Percentiles rank a stretch among this genome's conserved stretches.
phyloP scores from a whole-genome alignment of 1,139 yeast genomes.

The Geotrichum carabidarum region DNA sequence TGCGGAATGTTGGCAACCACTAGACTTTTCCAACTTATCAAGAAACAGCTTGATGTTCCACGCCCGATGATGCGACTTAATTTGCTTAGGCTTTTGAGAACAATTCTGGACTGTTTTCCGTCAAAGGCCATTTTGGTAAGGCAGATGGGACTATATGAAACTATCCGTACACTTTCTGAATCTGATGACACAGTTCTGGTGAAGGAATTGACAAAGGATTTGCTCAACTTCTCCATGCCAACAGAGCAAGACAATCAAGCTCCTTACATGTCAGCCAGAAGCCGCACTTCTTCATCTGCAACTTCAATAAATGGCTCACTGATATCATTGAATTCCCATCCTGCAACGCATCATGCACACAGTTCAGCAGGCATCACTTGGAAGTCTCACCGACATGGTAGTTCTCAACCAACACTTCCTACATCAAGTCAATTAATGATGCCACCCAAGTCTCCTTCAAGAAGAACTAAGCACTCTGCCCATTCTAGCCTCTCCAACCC shows the following conservation, averaged over 20 bases:
- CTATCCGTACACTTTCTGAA: background rate
- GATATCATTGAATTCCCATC: too few relatives aligned
- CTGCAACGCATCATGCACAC: too few relatives aligned
- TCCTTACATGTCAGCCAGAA: too few relatives aligned
- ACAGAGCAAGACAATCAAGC: background rate
- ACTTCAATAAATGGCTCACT: too few relatives aligned
- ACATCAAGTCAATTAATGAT: background rate
- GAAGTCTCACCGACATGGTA: background rate
- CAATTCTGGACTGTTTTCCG: conserved; percentile 15
- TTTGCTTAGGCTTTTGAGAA: conserved; percentile 24
- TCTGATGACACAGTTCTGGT: conserved; percentile 17
- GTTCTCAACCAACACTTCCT: background rate
- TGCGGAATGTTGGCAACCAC: conserved; percentile 21
- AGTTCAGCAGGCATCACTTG: background rate
- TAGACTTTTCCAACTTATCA: conserved; percentile 21
- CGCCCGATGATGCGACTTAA: conserved; percentile 26
- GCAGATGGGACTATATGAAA: conserved; percentile 7
- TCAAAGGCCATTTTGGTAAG: conserved; percentile 6
- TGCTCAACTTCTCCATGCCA: conserved; percentile 9
- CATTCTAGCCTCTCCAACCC: conserved; percentile 4
- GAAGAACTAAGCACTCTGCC: conserved; percentile 4
- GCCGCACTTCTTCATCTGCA: too few relatives aligned
- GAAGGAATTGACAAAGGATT: conserved; percentile 15
- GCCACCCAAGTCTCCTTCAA: conserved; percentile 14
- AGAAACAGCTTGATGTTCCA: conserved; percentile 22